Evolutionary conservation across 495 filamentous ascomycete species (phyloP).

Genomic region (Neurospora discreta): DNA sequence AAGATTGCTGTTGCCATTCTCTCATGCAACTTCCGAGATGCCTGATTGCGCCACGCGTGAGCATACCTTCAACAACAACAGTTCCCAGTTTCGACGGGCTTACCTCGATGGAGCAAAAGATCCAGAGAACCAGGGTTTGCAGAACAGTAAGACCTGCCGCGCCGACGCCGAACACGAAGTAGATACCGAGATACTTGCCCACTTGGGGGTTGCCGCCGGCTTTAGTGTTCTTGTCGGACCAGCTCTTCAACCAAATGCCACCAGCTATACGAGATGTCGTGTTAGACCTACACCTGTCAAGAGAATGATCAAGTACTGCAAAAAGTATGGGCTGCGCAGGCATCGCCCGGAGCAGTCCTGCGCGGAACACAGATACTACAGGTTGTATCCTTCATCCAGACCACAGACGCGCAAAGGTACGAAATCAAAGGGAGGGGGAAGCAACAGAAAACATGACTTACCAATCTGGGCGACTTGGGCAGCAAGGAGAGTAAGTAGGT

Average conservation of each 20-base stretch:
- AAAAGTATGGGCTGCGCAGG: neutral
- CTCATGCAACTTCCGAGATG: constrained; percentile 92
- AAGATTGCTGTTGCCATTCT: constrained; percentile 98
- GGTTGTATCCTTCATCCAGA: neutral
- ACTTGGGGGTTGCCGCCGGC: constrained; percentile 58
- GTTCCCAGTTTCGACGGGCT: constrained; percentile 10
- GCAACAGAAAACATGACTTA: constrained; percentile 21
- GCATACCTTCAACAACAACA: neutral
- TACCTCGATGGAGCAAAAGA: constrained; percentile 97
- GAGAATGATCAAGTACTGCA: neutral
- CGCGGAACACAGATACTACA: neutral
- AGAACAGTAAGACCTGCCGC: constrained; percentile 73
- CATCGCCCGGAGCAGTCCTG: neutral
- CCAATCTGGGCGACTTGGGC: constrained; percentile 71
- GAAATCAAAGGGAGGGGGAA: neutral
- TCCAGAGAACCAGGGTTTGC: constrained; percentile 94
- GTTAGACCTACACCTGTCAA: neutral
- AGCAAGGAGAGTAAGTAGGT: constrained; percentile 63
- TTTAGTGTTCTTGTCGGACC: constrained; percentile 68
- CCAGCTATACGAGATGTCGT: constrained; percentile 31
- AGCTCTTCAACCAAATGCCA: constrained; percentile 86
- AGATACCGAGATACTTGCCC: constrained; percentile 88
- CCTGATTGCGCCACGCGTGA: constrained; percentile 34
- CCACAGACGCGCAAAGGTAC: neutral
- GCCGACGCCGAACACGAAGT: constrained; percentile 90